phyloP scores from a whole-genome alignment of 441 rosid species.

The Metrosideros polymorpha region DNA sequence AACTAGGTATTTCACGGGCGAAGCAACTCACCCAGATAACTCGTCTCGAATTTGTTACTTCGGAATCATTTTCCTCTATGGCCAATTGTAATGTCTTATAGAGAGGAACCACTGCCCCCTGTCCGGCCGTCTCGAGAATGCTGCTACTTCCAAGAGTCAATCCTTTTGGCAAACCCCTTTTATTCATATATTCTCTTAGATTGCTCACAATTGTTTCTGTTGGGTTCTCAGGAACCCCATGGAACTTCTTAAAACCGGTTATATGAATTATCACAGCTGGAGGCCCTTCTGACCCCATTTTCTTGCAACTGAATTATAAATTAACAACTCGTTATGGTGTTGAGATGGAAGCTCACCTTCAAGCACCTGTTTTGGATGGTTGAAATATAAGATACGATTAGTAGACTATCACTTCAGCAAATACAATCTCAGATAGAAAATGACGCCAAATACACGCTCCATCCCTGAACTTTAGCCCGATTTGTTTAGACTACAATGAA shows the following conservation, averaged over 20 bases:
- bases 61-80: conserved; percentile 30
- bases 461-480: not conserved
- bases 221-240: conserved; percentile 95
- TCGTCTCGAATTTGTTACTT: conserved; percentile 36
- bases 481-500: not conserved
- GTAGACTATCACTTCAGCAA: not conserved
- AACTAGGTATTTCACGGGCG: not conserved
- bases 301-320: not conserved
- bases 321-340: not conserved
- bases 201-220: conserved; percentile 69
- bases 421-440: not conserved
- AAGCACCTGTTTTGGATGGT: not conserved
- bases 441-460: not conserved
- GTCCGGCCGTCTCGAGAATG: conserved; percentile 86
- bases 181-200: conserved; percentile 56
- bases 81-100: conserved; percentile 57
- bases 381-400: not conserved
- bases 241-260: conserved; percentile 94
- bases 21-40: conserved; percentile 62
- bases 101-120: conserved; percentile 53
- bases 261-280: conserved; percentile 54
- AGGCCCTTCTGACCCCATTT: conserved; percentile 98
- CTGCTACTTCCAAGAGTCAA: conserved; percentile 60
- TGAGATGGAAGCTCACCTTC: not conserved
- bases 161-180: conserved; percentile 64